These are phyloP conservation scores for Trichoderma atroviride DNA, from an alignment of 2,329 filamentous ascomycete species.

Conservation along the genomic window DNA sequence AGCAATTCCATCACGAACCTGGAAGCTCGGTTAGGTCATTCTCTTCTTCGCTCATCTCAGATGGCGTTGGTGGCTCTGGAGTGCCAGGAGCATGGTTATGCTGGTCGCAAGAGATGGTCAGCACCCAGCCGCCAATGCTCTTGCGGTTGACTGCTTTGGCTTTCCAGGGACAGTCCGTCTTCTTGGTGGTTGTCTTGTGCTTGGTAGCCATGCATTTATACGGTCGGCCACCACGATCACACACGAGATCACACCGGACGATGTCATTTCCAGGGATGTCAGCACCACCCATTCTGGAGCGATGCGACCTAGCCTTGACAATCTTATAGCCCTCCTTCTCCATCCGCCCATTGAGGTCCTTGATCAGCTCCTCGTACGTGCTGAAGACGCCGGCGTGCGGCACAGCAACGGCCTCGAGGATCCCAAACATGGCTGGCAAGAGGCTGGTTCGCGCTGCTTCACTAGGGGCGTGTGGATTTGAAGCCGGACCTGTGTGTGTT, in stretches of 20 bases:
- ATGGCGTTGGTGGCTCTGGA: constrained; percentile 46
- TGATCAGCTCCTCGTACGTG: constrained; percentile 48
- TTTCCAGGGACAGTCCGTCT: constrained; percentile 51
- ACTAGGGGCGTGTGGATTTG: constrained; percentile 31
- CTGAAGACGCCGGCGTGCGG: constrained; percentile 43
- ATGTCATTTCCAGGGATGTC: constrained; percentile 48
- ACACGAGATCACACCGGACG: constrained; percentile 50
- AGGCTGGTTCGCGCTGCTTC: constrained; percentile 21
- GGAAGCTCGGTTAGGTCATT: constrained; percentile 33
- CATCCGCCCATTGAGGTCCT: constrained; percentile 46
- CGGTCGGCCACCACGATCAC: constrained; percentile 48
- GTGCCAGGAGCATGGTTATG: constrained; percentile 51
- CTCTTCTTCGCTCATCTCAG: constrained; percentile 41
- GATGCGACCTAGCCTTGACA: constrained; percentile 49
- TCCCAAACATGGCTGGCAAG: constrained; percentile 43
- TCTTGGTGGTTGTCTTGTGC: constrained; percentile 51
- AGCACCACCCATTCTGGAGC: constrained; percentile 45
- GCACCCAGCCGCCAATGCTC: constrained; percentile 48
- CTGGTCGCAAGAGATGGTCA: constrained; percentile 48
- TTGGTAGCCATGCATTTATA: constrained; percentile 50
- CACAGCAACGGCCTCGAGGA: constrained; percentile 45
- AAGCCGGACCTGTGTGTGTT: constrained; percentile 29
- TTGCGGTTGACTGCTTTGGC: constrained; percentile 50
- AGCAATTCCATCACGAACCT: constrained; percentile 21
- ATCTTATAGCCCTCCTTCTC: constrained; percentile 51